phyloP scores from a whole-genome alignment of 2,329 filamentous ascomycete genomes.

The Microcera coccophila region DNA sequence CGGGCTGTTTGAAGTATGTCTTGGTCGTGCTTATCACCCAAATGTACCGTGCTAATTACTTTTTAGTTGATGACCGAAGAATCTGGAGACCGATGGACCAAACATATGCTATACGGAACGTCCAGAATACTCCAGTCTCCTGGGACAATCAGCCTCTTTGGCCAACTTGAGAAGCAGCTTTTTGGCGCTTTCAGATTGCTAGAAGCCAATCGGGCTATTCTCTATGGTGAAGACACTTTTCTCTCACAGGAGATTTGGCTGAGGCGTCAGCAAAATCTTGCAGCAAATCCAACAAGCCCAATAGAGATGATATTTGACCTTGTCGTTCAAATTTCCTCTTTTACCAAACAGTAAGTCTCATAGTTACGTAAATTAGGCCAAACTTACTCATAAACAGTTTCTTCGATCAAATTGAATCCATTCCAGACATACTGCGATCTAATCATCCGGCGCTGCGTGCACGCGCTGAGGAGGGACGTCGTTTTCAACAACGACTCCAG shows the following conservation, averaged over 20 bases:
- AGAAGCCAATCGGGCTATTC: conserved; percentile 22
- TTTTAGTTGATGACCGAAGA: conserved; percentile 24
- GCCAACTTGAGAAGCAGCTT: conserved; percentile 9
- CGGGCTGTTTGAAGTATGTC: conserved; percentile 25
- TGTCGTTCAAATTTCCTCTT: conserved; percentile 13
- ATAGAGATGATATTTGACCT: conserved; percentile 6
- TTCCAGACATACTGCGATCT: conserved; percentile 1
- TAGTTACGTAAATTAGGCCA: rapidly evolving
- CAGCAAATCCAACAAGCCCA: rapidly evolving
- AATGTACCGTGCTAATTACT: neutral
- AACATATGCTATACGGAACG: conserved; percentile 28
- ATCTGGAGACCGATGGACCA: conserved; percentile 23
- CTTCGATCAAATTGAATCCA: conserved; percentile 14
- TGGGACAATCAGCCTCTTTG: neutral
- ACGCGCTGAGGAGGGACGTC: conserved; percentile 9
- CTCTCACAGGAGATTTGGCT: conserved; percentile 11
- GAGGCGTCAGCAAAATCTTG: neutral
- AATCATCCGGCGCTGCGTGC: conserved; percentile 1
- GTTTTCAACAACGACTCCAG: conserved; percentile 6
- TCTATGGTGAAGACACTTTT: conserved; percentile 23
- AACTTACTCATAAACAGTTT: conserved; percentile 8
- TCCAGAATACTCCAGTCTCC: conserved; percentile 18
- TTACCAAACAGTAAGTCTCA: conserved; percentile 16
- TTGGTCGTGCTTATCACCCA: rapidly evolving
- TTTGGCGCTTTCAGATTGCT: conserved; percentile 20